These are phyloP conservation scores for Penicillium nordicum DNA, from an alignment of 2,329 filamentous ascomycete species.

Conservation along the genomic window DNA sequence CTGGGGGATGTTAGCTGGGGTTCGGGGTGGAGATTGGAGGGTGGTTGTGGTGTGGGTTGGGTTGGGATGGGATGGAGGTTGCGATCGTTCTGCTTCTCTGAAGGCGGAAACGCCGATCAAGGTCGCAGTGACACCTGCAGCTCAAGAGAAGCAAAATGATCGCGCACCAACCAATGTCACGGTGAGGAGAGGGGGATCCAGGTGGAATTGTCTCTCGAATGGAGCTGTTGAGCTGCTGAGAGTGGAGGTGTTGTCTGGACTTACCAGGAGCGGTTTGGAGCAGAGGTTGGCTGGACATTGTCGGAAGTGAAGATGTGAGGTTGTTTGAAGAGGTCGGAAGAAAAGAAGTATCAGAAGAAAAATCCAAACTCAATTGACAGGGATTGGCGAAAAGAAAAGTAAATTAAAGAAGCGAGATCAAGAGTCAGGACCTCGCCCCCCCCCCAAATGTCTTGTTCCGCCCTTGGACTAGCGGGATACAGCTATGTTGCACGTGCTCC, in stretches of 20 bases:
- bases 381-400: neutral
- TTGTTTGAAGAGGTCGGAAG: conserved; percentile 11
- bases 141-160: neutral
- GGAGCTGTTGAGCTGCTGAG: neutral
- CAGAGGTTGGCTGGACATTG: conserved; percentile 94
- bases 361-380: neutral
- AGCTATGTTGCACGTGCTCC: conserved; percentile 21
- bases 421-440: neutral
- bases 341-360: neutral
- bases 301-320: conserved; percentile 21
- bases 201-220: neutral
- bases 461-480: conserved; percentile 13
- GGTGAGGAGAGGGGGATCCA: neutral
- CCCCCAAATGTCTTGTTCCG: conserved; percentile 6
- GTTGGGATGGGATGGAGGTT: neutral
- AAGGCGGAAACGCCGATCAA: too few species aligned
- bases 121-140: too few species aligned
- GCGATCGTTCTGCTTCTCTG: neutral
- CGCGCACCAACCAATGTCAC: neutral
- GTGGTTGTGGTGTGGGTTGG: neutral
- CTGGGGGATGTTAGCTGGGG: conserved; percentile 46
- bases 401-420: neutral
- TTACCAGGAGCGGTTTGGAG: conserved; percentile 89
- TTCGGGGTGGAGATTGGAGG: neutral
- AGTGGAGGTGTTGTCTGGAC: conserved; percentile 21